These are phyloP conservation scores for Didymosphaeria variabile DNA, from an alignment of 2,329 filamentous ascomycete species.

Conservation along the genomic window DNA sequence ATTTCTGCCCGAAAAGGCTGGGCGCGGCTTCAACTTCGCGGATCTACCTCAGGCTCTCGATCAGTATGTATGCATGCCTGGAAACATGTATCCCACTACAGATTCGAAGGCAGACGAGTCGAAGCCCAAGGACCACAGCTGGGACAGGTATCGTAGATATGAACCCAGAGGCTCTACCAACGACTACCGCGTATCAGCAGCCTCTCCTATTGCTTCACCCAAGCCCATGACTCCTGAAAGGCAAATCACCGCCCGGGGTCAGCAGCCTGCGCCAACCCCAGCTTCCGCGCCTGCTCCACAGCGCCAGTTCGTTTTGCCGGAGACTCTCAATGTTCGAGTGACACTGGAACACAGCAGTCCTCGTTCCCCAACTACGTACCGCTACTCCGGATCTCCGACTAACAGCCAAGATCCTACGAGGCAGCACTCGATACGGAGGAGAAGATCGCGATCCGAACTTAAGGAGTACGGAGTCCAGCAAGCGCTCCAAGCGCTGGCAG, in stretches of 20 bases:
- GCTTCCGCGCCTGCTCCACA: slow-evolving; percentile 19
- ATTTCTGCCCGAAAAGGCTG: slow-evolving; percentile 49
- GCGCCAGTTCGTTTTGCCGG: slow-evolving; percentile 30
- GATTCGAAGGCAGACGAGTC: neutral
- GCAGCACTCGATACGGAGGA: slow-evolving; percentile 34
- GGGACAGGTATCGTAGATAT: slow-evolving; percentile 12
- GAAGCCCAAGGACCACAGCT: neutral
- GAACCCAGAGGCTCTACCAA: slow-evolving; percentile 1
- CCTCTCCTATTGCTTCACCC: slow-evolving; percentile 16
- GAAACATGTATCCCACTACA: slow-evolving; percentile 50
- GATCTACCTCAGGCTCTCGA: slow-evolving; percentile 51
- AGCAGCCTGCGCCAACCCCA: neutral
- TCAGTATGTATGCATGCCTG: slow-evolving; percentile 57
- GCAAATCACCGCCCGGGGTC: slow-evolving; percentile 14
- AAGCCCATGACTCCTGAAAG: slow-evolving; percentile 17
- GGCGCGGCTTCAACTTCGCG: slow-evolving; percentile 58
- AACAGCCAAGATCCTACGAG: slow-evolving; percentile 25
- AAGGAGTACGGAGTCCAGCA: slow-evolving; percentile 37
- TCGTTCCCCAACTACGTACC: slow-evolving; percentile 23
- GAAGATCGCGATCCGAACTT: slow-evolving; percentile 35
- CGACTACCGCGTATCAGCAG: slow-evolving; percentile 14
- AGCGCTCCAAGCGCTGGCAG: slow-evolving; percentile 31
- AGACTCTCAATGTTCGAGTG: slow-evolving; percentile 40
- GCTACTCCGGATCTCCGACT: slow-evolving; percentile 32
- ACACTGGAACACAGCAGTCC: slow-evolving; percentile 36